These are phyloP conservation scores for Binderoboletus segoi DNA, from an alignment of 1,284 basidiomycete species.

Conservation along the genomic window DNA sequence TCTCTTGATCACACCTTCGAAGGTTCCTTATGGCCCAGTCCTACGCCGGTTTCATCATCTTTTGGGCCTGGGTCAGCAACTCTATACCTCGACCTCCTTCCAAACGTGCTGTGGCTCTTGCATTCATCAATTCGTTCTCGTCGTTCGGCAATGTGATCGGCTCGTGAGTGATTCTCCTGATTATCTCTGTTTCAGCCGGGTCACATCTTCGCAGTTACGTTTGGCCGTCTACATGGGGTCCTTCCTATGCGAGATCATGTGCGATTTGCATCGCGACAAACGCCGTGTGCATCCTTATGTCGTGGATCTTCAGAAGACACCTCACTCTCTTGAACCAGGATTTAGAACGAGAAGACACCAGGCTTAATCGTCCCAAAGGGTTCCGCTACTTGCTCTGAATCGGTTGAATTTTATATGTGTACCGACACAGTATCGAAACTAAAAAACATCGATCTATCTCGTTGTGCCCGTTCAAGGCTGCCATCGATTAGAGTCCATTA, in stretches of 20 bases:
- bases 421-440: not conserved
- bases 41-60: conserved; percentile 70
- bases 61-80: conserved; percentile 73
- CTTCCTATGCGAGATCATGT: conserved; percentile 40
- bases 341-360: conserved; percentile 46
- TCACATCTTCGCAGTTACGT: conserved; percentile 40
- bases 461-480: not conserved
- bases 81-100: conserved; percentile 67
- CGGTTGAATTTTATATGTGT: not conserved
- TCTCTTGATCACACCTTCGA: not conserved
- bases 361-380: conserved; percentile 43
- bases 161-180: conserved; percentile 57
- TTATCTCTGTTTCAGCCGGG: conserved; percentile 5
- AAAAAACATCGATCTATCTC: not conserved
- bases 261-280: conserved; percentile 56
- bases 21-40: conserved; percentile 80
- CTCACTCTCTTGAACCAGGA: conserved; percentile 49
- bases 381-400: conserved; percentile 50
- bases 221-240: conserved; percentile 44
- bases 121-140: conserved; percentile 73
- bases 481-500: not conserved
- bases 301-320: conserved; percentile 54
- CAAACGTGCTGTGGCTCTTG: conserved; percentile 78
- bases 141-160: conserved; percentile 76
- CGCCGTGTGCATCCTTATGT: conserved; percentile 53